Percentiles rank a stretch among this genome's conserved stretches.
These are phyloP conservation scores for Sporisorium graminicola DNA, from an alignment of 1,284 basidiomycete species.

Conservation along the genomic window DNA sequence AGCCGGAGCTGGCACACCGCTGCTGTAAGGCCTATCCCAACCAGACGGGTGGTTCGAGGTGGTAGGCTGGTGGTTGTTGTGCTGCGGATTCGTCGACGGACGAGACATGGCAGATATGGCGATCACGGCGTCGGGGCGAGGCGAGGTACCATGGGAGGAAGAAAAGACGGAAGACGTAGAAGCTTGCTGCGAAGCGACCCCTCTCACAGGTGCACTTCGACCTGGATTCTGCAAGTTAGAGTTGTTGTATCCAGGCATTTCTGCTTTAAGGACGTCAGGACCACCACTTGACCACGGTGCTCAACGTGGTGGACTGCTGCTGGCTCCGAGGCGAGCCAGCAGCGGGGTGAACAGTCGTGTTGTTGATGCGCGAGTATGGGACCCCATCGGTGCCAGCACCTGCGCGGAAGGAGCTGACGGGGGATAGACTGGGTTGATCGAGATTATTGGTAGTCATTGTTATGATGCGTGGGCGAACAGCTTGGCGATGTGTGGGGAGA, in stretches of 20 bases:
- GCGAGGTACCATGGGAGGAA: constrained; percentile 1
- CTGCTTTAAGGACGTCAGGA: constrained; percentile 58
- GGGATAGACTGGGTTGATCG: constrained; percentile 53
- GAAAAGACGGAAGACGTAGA: constrained; percentile 10
- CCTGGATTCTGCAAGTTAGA: constrained; percentile 47
- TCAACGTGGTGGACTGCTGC: constrained; percentile 56
- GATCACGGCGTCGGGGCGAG: not conserved
- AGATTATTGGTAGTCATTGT: constrained; percentile 51
- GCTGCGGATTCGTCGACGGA: not conserved
- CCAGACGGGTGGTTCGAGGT: constrained; percentile 17
- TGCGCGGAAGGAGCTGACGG: constrained; percentile 50
- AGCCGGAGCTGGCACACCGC: constrained; percentile 48
- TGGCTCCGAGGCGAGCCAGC: constrained; percentile 42
- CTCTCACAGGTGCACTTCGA: constrained; percentile 65
- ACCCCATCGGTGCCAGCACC: constrained; percentile 53
- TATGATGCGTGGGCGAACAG: constrained; percentile 43
- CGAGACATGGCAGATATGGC: constrained; percentile 2
- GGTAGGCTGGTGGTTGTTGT: not conserved
- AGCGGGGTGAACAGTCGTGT: constrained; percentile 23
- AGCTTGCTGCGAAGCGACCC: constrained; percentile 56
- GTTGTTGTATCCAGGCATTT: constrained; percentile 57
- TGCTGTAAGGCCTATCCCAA: constrained; percentile 47
- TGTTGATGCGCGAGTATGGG: constrained; percentile 33
- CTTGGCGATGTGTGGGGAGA: constrained; percentile 32
- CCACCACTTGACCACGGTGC: constrained; percentile 62